These are phyloP conservation scores for Sonneratia alba DNA, from an alignment of 345 rosid species.

Conservation along the genomic window DNA sequence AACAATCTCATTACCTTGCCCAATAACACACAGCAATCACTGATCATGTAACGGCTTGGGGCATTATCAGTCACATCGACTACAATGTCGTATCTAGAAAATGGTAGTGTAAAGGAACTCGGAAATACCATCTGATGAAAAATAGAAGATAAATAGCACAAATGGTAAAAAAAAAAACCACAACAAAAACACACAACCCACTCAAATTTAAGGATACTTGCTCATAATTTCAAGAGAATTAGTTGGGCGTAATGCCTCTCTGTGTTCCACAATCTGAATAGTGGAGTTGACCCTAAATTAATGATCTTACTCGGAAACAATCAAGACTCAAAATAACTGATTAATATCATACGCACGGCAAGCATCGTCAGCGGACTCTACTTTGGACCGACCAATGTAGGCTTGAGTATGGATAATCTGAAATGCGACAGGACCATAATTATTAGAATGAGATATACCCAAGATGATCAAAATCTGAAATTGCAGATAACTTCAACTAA, in stretches of 20 bases:
- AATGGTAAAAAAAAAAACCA: background rate
- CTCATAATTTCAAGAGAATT: constrained; percentile 81
- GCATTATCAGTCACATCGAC: constrained; percentile 95
- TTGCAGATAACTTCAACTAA: background rate
- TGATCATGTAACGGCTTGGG: constrained; percentile 94
- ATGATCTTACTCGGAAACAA: background rate
- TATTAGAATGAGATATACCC: background rate
- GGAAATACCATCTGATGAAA: background rate
- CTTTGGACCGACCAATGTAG: constrained; percentile 80
- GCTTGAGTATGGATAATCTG: constrained; percentile 93
- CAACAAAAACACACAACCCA: background rate
- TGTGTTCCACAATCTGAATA: constrained; percentile 55
- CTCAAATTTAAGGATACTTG: constrained; percentile 56
- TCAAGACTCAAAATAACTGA: background rate
- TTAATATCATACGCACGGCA: constrained; percentile 49
- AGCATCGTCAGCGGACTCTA: constrained; percentile 81
- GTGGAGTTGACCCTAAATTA: constrained; percentile 66
- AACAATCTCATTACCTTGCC: constrained; percentile 50
- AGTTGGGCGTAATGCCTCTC: constrained; percentile 71
- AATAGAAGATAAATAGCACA: background rate
- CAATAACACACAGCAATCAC: constrained; percentile 85
- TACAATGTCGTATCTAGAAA: constrained; percentile 62
- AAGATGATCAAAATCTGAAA: background rate
- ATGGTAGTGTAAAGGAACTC: constrained; percentile 29
- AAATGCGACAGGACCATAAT: background rate